Evolutionary conservation across 2,329 filamentous ascomycete genomes (phyloP), one percentile per base, ranked within the genome.

Genomic region (Fusarium redolens): DNA sequence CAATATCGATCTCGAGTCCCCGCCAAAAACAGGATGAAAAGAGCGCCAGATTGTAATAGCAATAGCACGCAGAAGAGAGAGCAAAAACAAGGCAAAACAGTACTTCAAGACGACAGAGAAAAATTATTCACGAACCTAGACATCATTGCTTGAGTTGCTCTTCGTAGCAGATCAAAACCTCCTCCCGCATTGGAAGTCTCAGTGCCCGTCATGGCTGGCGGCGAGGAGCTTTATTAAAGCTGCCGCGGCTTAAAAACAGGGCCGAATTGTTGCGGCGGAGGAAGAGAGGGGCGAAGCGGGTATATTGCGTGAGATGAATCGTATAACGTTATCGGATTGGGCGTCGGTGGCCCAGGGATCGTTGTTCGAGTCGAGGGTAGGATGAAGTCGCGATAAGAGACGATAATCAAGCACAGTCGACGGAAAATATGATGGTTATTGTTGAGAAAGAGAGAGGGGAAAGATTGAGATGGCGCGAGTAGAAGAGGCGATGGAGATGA

Each of bases 111-210:
- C 69, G 73, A 73, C 57, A 71, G 65, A 69, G 54, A 44, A 70
- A 73, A 69, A 75, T 72, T 58, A 69, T 58, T 56, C 65, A 86
- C 88, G 80, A 86, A 90, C 88, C 83, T 90, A 82, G 88, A 90
- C 87, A 91, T 89, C 86, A 90, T 87, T 75, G 86, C 86, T 77
- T 90, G 88, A n/a, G 89, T 91, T 69, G 89, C 89, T 79, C 88
- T 85, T 78, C 87, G 84, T 72, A 91, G 80, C 74, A 91, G 83
- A 80, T 91, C 89, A 75, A 86, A 89, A 73, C 86, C 84, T 74
- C 86, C 84, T 77, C 85, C 84, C 38, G 79, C 78, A 76, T 82
- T 82, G 64, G 81, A 78, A 69, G 79, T 81, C 78, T 87, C 86
- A 68, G 84, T 82, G 82, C 85, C 85, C 77, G 87, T 84, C 88